A percentile compares a stretch with the other conserved stretches of the same genome.
phyloP scores from a whole-genome alignment of 2,329 filamentous ascomycete species.

The Trichoderma hamatum region DNA sequence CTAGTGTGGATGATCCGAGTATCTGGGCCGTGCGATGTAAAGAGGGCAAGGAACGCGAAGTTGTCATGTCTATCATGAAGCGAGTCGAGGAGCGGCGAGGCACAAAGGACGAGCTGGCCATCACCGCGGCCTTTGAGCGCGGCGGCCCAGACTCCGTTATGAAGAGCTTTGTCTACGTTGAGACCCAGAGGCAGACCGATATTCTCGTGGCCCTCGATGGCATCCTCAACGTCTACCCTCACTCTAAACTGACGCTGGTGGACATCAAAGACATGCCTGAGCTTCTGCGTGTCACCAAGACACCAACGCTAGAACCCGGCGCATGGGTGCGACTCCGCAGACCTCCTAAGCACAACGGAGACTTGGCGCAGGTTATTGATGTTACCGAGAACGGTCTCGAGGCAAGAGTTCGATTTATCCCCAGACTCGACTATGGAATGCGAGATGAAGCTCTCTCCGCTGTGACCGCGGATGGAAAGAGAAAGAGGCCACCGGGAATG shows the following conservation, averaged over 20 bases:
- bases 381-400: conserved; percentile 92
- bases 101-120: conserved; percentile 78
- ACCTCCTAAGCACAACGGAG: conserved; percentile 78
- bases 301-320: conserved; percentile 79
- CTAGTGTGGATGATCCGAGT: conserved; percentile 90
- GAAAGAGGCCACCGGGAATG: conserved; percentile 69
- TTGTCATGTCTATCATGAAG: conserved; percentile 85
- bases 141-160: conserved; percentile 76
- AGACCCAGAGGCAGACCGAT: conserved; percentile 84
- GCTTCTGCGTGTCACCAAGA: conserved; percentile 86
- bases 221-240: conserved; percentile 86
- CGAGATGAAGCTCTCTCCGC: conserved; percentile 68
- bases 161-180: conserved; percentile 94
- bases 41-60: conserved; percentile 92
- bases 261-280: conserved; percentile 98
- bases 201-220: conserved; percentile 81
- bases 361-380: conserved; percentile 89
- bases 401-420: conserved; percentile 83
- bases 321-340: conserved; percentile 89
- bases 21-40: conserved; percentile 95
- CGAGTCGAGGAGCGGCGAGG: conserved; percentile 78
- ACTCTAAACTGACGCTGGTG: conserved; percentile 82
- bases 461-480: conserved; percentile 65
- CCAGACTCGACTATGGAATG: conserved; percentile 86
- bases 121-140: conserved; percentile 91